phyloP scores from a whole-genome alignment of 1,139 yeast species.

The Zygoascus meyerae region DNA sequence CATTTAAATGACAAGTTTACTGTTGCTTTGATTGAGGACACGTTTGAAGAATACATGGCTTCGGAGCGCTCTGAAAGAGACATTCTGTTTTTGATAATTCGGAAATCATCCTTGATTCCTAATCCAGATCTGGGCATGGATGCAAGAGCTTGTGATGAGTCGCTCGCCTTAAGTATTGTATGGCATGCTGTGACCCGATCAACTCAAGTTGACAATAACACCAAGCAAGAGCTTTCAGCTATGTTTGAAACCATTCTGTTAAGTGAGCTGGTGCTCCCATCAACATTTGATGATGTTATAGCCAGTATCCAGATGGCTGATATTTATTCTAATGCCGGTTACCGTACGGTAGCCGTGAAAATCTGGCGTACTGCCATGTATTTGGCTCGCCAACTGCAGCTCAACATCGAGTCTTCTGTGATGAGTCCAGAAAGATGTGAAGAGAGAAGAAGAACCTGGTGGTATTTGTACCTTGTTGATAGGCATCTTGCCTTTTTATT shows the following conservation, averaged over 20 bases:
- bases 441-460: slow-evolving; percentile 41
- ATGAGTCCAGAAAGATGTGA: slow-evolving; percentile 34
- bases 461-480: slow-evolving; percentile 39
- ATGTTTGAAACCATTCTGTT: slow-evolving; percentile 11
- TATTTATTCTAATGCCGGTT: slow-evolving; percentile 38
- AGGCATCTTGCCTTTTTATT: slow-evolving; percentile 39
- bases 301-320: slow-evolving; percentile 37
- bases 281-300: slow-evolving; percentile 37
- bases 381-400: slow-evolving; percentile 31
- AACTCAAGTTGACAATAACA: neutral
- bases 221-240: slow-evolving; percentile 5
- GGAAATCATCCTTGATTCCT: slow-evolving; percentile 5
- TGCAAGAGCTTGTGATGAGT: slow-evolving; percentile 1
- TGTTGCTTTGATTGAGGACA: neutral
- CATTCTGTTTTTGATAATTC: slow-evolving; percentile 4
- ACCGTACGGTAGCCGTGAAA: slow-evolving; percentile 33
- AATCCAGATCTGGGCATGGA: neutral
- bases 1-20: slow-evolving; percentile 4
- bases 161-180: slow-evolving; percentile 6
- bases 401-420: slow-evolving; percentile 30
- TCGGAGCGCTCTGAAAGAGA: slow-evolving; percentile 6
- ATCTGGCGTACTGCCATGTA: slow-evolving; percentile 40
- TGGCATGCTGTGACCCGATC: slow-evolving; percentile 9
- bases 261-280: slow-evolving; percentile 21
- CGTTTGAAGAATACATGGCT: slow-evolving; percentile 7